Evolutionary conservation across 2,329 filamentous ascomycete species (phyloP).

Genomic region (Didymella keratinophila): DNA sequence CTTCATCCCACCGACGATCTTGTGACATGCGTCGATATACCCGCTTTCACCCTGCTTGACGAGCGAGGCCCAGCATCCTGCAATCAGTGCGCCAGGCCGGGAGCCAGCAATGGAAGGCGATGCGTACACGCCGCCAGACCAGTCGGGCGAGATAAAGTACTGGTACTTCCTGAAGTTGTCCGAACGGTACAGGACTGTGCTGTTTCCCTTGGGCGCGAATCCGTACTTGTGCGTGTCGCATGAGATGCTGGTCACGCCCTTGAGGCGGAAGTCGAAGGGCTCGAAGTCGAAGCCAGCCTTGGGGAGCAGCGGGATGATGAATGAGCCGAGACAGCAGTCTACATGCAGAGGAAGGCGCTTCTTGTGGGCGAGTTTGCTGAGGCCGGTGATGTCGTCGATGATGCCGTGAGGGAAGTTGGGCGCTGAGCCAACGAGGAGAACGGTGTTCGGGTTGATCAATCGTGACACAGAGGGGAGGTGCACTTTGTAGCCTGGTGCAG

Average conservation of each 20-base stretch:
- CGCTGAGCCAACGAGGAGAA: constrained; percentile 91
- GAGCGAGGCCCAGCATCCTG: constrained; percentile 92
- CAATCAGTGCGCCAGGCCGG: constrained; percentile 90
- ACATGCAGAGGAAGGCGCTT: constrained; percentile 90
- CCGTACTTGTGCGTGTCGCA: constrained; percentile 99
- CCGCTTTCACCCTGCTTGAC: constrained; percentile 88
- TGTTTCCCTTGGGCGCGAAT: constrained; percentile 97
- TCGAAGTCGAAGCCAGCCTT: constrained; percentile 91
- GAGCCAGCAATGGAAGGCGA: constrained; percentile 92
- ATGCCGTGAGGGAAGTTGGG: constrained; percentile 99
- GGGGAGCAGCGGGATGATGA: constrained; percentile 89
- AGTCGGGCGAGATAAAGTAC: constrained; percentile 95
- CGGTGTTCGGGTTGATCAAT: constrained; percentile 91
- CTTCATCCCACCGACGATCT: constrained; percentile 87
- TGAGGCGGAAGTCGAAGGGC: constrained; percentile 91
- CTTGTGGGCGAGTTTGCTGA: constrained; percentile 82
- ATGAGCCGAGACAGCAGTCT: constrained; percentile 96
- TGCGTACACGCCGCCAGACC: constrained; percentile 95
- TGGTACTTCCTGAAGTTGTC: constrained; percentile 82
- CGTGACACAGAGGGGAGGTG: constrained; percentile 78
- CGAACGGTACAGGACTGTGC: constrained; percentile 87
- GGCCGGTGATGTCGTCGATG: constrained; percentile 88
- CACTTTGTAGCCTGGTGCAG: constrained; percentile 84
- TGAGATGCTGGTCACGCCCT: constrained; percentile 92
- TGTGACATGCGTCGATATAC: constrained; percentile 84